phyloP scores from a whole-genome alignment of 495 filamentous ascomycete species.

The Neurospora discreta region DNA sequence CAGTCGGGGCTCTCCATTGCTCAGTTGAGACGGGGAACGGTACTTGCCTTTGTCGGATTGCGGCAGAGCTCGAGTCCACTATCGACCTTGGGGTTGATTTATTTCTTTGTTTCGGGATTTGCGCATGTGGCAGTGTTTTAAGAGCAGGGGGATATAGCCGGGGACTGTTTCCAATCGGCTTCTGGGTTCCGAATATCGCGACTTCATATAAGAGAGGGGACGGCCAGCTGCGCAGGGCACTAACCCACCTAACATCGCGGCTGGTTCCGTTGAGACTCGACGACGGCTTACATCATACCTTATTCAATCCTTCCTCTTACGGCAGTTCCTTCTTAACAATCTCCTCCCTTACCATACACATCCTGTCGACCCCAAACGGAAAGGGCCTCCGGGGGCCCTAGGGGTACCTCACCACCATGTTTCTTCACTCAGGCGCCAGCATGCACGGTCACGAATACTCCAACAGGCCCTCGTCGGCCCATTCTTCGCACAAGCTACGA shows the following conservation, averaged over 20 bases:
- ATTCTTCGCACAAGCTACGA: slow-evolving; percentile 25
- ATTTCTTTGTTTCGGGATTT: neutral
- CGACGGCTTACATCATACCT: neutral
- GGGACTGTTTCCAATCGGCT: neutral
- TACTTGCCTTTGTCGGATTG: neutral
- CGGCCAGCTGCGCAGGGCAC: neutral
- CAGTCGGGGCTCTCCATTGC: neutral
- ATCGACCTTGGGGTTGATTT: neutral
- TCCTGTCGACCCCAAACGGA: neutral
- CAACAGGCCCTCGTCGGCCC: slow-evolving; percentile 23
- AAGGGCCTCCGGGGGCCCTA: neutral
- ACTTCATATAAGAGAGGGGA: neutral
- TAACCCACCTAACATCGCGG: neutral
- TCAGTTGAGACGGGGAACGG: neutral
- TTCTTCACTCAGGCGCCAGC: slow-evolving; percentile 38
- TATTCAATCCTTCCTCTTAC: neutral
- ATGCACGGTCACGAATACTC: slow-evolving; percentile 48
- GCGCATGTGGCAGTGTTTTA: neutral
- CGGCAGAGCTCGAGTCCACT: neutral
- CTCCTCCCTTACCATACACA: neutral
- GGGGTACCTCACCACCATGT: slow-evolving; percentile 24
- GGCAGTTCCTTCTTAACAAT: neutral
- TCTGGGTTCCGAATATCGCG: neutral
- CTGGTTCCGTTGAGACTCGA: neutral
- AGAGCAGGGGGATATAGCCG: neutral